Conservation (phyloP, 495 filamentous ascomycete species). For the Aspergillus panamensis region DNA sequence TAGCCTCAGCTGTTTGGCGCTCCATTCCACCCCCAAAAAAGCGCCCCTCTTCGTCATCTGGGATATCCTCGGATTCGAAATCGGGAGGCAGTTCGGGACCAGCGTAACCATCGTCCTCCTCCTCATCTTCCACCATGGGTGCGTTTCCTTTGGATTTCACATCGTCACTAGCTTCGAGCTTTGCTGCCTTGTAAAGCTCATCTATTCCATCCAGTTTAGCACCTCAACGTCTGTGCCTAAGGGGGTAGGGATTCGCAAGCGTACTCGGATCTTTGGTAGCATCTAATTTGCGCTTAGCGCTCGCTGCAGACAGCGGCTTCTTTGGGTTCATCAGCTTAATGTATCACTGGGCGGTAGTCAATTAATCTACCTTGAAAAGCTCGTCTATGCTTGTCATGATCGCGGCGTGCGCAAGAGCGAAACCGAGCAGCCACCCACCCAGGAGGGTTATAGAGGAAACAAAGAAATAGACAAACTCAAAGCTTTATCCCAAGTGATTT, state of each 20-base stretch:
- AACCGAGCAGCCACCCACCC: conserved; percentile 8
- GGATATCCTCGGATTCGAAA: conserved; percentile 52
- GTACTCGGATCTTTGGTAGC: conserved; percentile 66
- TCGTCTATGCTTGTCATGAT: conserved; percentile 77
- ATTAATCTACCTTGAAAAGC: conserved; percentile 67
- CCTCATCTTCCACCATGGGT: conserved; percentile 56
- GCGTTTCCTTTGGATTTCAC: conserved; percentile 58
- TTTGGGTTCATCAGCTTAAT: conserved; percentile 25
- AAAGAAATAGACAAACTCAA: background rate
- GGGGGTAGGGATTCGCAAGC: conserved; percentile 22
- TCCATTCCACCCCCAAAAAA: conserved; percentile 95
- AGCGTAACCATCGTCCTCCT: conserved; percentile 62
- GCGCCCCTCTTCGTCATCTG: conserved; percentile 86
- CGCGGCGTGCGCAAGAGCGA: conserved; percentile 18
- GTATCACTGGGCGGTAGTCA: background rate
- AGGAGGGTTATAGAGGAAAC: background rate
- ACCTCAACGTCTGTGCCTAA: background rate
- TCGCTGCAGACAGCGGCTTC: conserved; percentile 44
- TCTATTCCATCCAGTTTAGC: conserved; percentile 44
- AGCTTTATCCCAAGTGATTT: background rate
- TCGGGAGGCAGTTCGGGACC: conserved; percentile 69
- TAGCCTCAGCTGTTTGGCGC: conserved; percentile 72
- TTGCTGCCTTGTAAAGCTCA: conserved; percentile 84
- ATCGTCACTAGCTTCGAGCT: conserved; percentile 59
- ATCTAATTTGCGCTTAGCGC: conserved; percentile 75